phyloP scores from a whole-genome alignment of 345 rosid species.

The Luvunga scandens region DNA sequence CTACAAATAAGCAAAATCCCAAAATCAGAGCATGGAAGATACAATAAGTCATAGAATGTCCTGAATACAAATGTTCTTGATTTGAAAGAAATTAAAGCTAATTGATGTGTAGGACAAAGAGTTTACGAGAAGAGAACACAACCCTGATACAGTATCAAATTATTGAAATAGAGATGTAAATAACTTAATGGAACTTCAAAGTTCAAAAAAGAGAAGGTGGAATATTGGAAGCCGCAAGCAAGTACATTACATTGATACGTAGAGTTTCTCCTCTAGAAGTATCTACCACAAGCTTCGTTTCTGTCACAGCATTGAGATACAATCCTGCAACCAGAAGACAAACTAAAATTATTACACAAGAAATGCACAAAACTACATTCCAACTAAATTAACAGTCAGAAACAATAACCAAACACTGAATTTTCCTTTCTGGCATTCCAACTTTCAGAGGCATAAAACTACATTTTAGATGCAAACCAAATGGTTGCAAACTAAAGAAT shows the following conservation, averaged over 20 bases:
- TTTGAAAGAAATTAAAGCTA: not conserved
- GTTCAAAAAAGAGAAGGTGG: not conserved
- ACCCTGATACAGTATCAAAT: not conserved
- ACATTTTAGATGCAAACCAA: not conserved
- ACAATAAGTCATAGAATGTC: not conserved
- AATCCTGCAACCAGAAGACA: slow-evolving; percentile 52
- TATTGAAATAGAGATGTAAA: not conserved
- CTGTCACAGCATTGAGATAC: slow-evolving; percentile 78
- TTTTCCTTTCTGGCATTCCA: not conserved
- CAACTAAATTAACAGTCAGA: not conserved
- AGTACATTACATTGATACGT: slow-evolving; percentile 70
- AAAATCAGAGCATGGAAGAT: not conserved
- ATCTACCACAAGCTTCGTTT: slow-evolving; percentile 93
- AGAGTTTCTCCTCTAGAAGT: slow-evolving; percentile 92
- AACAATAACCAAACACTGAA: not conserved
- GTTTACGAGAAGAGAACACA: not conserved
- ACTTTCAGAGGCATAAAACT: not conserved
- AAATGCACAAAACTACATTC: not conserved
- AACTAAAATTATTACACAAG: not conserved
- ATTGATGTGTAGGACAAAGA: not conserved
- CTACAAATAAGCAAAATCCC: not conserved
- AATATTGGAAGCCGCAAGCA: not conserved
- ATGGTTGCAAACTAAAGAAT: not conserved
- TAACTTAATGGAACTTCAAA: not conserved
- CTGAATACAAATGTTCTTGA: not conserved